These are phyloP conservation scores for Boletus subparvulus DNA, from an alignment of 768 basidiomycete species.

Conservation along the genomic window DNA sequence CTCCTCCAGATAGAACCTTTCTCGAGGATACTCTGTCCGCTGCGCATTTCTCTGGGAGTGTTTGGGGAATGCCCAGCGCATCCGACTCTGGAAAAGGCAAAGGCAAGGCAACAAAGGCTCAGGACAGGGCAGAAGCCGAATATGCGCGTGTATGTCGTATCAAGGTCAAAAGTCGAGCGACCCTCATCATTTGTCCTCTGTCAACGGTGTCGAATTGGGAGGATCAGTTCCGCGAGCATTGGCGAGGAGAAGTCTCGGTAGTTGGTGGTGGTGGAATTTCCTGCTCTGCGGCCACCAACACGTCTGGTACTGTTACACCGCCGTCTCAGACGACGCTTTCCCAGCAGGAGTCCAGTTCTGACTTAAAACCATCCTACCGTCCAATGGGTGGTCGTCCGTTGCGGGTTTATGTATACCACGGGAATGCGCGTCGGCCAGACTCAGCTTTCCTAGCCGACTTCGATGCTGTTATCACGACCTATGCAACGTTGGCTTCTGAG, in stretches of 20 bases:
- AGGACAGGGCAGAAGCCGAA: constrained; percentile 71
- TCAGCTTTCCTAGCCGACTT: constrained; percentile 88
- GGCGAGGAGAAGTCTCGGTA: constrained; percentile 84
- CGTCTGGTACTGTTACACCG: constrained; percentile 37
- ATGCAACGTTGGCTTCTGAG: constrained; percentile 92
- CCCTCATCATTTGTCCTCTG: constrained; percentile 94
- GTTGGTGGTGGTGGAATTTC: constrained; percentile 68
- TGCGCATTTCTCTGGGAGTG: constrained; percentile 70
- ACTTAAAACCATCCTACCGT: constrained; percentile 33
- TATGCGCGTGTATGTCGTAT: constrained; percentile 71
- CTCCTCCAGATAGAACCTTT: constrained; percentile 38
- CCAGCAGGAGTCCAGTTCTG: constrained; percentile 26
- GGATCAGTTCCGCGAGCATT: constrained; percentile 96
- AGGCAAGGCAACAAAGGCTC: constrained; percentile 61
- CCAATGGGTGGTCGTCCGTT: constrained; percentile 51
- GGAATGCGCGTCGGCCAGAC: constrained; percentile 82
- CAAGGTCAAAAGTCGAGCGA: constrained; percentile 82
- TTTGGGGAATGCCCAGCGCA: constrained; percentile 81
- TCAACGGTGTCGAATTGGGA: constrained; percentile 99
- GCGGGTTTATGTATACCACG: constrained; percentile 96
- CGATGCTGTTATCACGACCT: constrained; percentile 97
- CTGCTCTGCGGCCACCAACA: constrained; percentile 31
- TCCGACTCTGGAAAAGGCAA: constrained; percentile 51
- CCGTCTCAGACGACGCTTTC: constrained; percentile 36
- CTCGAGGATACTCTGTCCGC: constrained; percentile 39